A percentile compares a stretch with the other conserved stretches of the same genome.
Evolutionary conservation across 75 land plant genomes (phyloP).

Genomic region (Isoetes taiwanensis): DNA sequence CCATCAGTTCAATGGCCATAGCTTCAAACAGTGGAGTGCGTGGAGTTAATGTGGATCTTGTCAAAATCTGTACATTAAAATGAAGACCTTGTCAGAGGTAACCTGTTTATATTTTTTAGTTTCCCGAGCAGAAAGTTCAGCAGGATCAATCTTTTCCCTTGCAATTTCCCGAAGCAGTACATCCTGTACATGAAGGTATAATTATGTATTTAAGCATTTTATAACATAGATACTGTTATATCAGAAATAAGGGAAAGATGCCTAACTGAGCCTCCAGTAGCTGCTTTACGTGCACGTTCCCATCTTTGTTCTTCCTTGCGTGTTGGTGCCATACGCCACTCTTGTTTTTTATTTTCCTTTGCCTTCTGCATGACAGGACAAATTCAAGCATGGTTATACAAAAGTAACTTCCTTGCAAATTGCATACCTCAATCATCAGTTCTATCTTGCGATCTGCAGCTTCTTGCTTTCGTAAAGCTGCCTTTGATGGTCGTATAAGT

Average conservation of each 20-base stretch:
- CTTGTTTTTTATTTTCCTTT: constrained; percentile 17
- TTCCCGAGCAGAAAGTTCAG: constrained; percentile 42
- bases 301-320: constrained; percentile 70
- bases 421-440: not conserved
- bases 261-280: constrained; percentile 81
- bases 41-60: not conserved
- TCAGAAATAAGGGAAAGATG: not conserved
- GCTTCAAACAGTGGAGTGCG: not conserved
- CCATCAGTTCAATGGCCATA: too few relatives aligned
- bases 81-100: not conserved
- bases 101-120: constrained; percentile 52
- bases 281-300: constrained; percentile 70
- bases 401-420: not conserved
- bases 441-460: constrained; percentile 23
- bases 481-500: constrained; percentile 40
- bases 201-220: too few relatives aligned
- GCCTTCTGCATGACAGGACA: constrained; percentile 7
- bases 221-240: not conserved
- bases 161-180: constrained; percentile 41
- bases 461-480: constrained; percentile 33
- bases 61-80: not conserved
- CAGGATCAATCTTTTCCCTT: constrained; percentile 38
- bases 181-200: constrained; percentile 29
- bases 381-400: not conserved
- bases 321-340: constrained; percentile 74